Percentiles rank a stretch among this genome's conserved stretches.
phyloP scores from a whole-genome alignment of 2,329 filamentous ascomycete genomes.

The Colletotrichum musae region DNA sequence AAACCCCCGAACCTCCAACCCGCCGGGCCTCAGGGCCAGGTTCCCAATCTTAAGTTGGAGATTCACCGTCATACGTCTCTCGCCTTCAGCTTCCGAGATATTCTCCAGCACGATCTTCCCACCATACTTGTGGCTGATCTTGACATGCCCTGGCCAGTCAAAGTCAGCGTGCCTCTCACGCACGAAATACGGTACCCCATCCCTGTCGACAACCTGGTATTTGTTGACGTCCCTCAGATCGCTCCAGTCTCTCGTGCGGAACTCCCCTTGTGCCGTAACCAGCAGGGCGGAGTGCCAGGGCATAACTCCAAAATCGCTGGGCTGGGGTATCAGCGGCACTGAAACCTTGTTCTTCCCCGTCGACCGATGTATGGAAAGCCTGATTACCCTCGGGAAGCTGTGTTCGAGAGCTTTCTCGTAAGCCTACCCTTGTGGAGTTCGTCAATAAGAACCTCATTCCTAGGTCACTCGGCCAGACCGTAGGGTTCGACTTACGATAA shows the following conservation, averaged over 20 bases:
- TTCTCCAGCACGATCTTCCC: not conserved
- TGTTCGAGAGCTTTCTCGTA: not conserved
- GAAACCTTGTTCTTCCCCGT: constrained; percentile 29
- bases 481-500: not conserved
- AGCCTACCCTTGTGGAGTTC: not conserved
- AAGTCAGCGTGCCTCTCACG: not conserved
- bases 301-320: constrained; percentile 4
- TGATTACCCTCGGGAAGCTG: constrained; percentile 1
- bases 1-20: not conserved
- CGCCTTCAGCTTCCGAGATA: not conserved
- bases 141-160: not conserved
- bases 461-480: too few species aligned
- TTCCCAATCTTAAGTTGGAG: not conserved
- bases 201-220: not conserved
- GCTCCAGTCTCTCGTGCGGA: not conserved
- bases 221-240: not conserved
- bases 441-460: not conserved
- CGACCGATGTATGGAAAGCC: constrained; percentile 28
- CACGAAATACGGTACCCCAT: not conserved
- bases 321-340: constrained; percentile 21
- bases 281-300: constrained; percentile 24
- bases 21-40: not conserved
- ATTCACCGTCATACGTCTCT: not conserved
- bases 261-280: not conserved
- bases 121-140: not conserved